Evolutionary conservation across 2,329 filamentous ascomycete genomes (phyloP), one percentile per base, ranked within the genome.

Genomic region (Triangularia verruculosa): DNA sequence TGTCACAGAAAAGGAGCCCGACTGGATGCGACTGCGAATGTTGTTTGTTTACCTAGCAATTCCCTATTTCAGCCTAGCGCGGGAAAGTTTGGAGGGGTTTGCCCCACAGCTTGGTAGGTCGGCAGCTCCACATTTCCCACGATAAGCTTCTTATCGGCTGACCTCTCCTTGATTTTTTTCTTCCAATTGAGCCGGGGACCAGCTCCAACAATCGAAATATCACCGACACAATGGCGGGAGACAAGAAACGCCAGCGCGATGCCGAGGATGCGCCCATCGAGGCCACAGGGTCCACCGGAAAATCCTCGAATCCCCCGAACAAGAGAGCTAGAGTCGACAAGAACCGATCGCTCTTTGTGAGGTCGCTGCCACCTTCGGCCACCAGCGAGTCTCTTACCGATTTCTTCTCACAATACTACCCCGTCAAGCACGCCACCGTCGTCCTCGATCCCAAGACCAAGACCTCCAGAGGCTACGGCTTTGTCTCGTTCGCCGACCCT

Each of bases 361-460:
- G 94, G 71, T 93, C 91, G 58, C 85, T 99, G 56, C 91, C 93
- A 20, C 79, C 89, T 22, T 85, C 83, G 24, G 89, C 89, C 39
- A 98, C 93, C 32, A 91, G 86, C 74, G 93, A 97, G 72, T 84
- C 84, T 60, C 83, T 99, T 67, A 91, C 93, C 64, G 89, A 92
- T 64, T 89, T 93, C 76, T 99, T 99, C 78, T 98, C 95, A 6
- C 87, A 97, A 75, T 90, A 93, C 64, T 98, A 92, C 72, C 93
- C 96, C 7, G 86, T 99, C 74, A 98, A 97, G 77, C 94, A 98
- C 77, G 94, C 95, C 59, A 91, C 90, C n/a, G 93, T 96, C 4
- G 93, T 99, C 43, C 79, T 89, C 62, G 94, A 99, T 74, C 87
- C 90, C 15, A 83, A 88, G 68, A 96, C 93, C 1, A 97, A 97